Evolutionary conservation across 2,329 filamentous ascomycete species (phyloP).

Genomic region (Botrytis cinerea): DNA sequence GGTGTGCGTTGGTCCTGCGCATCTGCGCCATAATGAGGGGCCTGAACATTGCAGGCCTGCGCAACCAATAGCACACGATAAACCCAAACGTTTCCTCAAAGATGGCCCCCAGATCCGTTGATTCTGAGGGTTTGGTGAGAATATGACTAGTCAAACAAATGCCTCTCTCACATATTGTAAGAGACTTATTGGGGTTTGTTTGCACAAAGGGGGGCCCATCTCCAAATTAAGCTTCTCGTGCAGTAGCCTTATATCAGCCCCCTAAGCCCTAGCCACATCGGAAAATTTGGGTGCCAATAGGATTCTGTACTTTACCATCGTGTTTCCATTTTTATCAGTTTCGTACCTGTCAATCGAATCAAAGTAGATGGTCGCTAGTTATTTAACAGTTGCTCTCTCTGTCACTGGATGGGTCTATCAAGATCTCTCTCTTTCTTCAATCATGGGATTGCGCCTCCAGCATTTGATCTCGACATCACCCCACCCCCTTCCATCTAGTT

Average conservation of each 20-base stretch:
- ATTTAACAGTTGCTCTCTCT: neutral
- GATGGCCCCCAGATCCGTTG: neutral
- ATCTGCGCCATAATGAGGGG: neutral
- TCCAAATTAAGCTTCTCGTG: slow-evolving; percentile 15
- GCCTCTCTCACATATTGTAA: neutral
- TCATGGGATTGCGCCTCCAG: neutral
- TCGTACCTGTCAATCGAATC: neutral
- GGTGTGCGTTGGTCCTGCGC: neutral
- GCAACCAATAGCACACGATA: neutral
- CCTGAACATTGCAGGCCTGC: neutral
- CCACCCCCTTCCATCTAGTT: neutral
- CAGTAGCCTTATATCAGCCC: slow-evolving; percentile 17
- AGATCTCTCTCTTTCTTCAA: neutral
- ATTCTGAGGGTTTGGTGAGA: neutral
- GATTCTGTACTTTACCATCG: neutral
- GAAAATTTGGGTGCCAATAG: neutral
- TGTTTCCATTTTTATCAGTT: neutral
- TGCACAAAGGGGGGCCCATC: neutral
- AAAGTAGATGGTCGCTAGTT: neutral
- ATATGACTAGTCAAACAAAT: neutral
- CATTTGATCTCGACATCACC: neutral
- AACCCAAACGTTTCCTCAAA: neutral
- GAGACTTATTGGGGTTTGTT: neutral
- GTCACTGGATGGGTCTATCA: neutral
- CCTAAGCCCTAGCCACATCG: slow-evolving; percentile 12